Evolutionary conservation across 805 yeast species (phyloP).

Genomic region (Schwanniomyces vanrijiae): DNA sequence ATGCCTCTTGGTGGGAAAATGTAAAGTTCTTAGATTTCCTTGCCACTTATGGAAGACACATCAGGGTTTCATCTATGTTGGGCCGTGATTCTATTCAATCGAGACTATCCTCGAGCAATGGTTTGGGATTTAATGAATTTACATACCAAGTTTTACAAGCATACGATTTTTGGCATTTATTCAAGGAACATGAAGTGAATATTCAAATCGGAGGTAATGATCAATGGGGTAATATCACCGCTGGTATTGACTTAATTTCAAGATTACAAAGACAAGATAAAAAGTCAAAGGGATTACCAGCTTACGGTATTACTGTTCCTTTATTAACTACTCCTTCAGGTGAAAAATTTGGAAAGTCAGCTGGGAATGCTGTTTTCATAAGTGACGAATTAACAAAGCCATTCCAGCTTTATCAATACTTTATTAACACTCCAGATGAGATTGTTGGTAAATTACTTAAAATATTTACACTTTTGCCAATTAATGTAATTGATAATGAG

Average conservation of each 20-base stretch:
- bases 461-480: constrained; percentile 77
- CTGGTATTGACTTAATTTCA: constrained; percentile 85
- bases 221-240: constrained; percentile 98
- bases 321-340: constrained; percentile 85
- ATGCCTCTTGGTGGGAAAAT: constrained; percentile 83
- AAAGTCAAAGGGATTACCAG: constrained; percentile 23
- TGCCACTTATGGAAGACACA: constrained; percentile 70
- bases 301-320: constrained; percentile 87
- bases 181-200: constrained; percentile 54
- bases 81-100: constrained; percentile 84
- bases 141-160: constrained; percentile 93
- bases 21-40: constrained; percentile 76
- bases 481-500: constrained; percentile 48
- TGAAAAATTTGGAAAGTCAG: constrained; percentile 93
- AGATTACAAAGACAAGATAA: constrained; percentile 40
- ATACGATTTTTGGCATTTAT: constrained; percentile 84
- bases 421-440: constrained; percentile 75
- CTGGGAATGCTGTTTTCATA: constrained; percentile 93
- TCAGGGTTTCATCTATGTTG: constrained; percentile 84
- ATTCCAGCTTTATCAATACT: constrained; percentile 81
- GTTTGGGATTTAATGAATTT: constrained; percentile 92
- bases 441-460: constrained; percentile 69
- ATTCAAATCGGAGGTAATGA: constrained; percentile 95
- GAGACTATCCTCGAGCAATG: constrained; percentile 65
- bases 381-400: constrained; percentile 74